phyloP scores from a whole-genome alignment of 176 grass and related monocot species.

The Raddia guianensis region DNA sequence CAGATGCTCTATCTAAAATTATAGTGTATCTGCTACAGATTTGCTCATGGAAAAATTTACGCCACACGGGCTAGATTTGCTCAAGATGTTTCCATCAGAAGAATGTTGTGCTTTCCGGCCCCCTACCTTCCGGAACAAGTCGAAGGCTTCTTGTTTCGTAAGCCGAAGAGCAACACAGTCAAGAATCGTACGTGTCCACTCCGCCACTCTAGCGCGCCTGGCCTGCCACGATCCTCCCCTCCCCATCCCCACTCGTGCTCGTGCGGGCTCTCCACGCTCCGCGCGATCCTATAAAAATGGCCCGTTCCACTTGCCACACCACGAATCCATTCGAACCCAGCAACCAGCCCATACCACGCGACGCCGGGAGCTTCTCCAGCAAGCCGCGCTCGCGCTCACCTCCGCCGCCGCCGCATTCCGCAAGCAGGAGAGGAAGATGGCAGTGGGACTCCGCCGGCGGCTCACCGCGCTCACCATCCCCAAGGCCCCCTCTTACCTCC shows the following conservation, averaged over 20 bases:
- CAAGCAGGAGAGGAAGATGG: constrained; percentile 21
- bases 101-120: neutral
- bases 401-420: too few species aligned
- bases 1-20: too few species aligned
- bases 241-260: constrained; percentile 8
- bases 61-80: too few species aligned
- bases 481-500: constrained; percentile 29
- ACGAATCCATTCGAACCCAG: constrained; percentile 4
- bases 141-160: neutral
- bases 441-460: constrained; percentile 38
- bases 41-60: too few species aligned
- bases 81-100: neutral
- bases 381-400: neutral
- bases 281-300: constrained; percentile 36
- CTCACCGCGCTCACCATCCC: constrained; percentile 37
- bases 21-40: too few species aligned
- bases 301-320: constrained; percentile 27
- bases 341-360: neutral
- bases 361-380: constrained; percentile 2
- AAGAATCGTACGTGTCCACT: constrained; percentile 21
- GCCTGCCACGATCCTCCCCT: constrained; percentile 9
- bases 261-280: constrained; percentile 38
- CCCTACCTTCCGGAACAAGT: neutral
- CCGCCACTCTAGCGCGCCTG: neutral
- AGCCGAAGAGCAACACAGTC: neutral